Percentiles rank a stretch among this genome's conserved stretches.
These are phyloP conservation scores for Tephrocybe sp. DNA, from an alignment of 768 basidiomycete species.

Conservation along the genomic window DNA sequence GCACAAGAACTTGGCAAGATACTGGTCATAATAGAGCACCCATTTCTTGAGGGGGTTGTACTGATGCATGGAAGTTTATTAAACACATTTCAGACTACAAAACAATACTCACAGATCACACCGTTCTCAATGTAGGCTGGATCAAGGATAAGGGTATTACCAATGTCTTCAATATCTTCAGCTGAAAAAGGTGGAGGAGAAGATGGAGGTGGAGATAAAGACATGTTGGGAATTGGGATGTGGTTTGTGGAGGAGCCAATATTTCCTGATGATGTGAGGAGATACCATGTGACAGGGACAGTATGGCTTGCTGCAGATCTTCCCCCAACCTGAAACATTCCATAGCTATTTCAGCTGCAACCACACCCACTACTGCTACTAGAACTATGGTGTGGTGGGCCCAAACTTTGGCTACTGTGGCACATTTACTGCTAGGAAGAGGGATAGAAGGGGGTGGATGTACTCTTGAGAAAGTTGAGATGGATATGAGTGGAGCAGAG, in stretches of 20 bases:
- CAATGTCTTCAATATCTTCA: background rate
- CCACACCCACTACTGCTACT: no score
- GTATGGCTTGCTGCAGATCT: background rate
- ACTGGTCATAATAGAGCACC: background rate
- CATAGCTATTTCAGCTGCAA: background rate
- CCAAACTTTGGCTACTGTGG: no score
- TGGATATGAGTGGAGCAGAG: no score
- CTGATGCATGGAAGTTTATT: background rate
- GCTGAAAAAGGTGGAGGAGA: background rate
- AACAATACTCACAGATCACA: background rate
- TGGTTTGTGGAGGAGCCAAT: background rate
- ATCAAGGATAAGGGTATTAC: background rate
- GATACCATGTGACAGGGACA: background rate
- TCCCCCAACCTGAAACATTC: background rate
- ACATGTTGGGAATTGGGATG: background rate
- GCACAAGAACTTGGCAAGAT: constrained; percentile 1
- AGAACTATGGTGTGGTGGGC: no score
- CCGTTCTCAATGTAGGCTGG: background rate
- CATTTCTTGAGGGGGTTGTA: constrained; percentile 2
- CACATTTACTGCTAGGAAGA: no score
- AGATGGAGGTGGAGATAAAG: background rate
- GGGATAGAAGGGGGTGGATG: no score
- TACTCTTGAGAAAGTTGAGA: no score
- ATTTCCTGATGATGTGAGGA: background rate
- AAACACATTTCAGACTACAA: background rate